Percentiles rank a stretch among this genome's conserved stretches.
These are phyloP conservation scores for Zygoascus sp. DNA, from an alignment of 1,139 yeast species.

Conservation along the genomic window DNA sequence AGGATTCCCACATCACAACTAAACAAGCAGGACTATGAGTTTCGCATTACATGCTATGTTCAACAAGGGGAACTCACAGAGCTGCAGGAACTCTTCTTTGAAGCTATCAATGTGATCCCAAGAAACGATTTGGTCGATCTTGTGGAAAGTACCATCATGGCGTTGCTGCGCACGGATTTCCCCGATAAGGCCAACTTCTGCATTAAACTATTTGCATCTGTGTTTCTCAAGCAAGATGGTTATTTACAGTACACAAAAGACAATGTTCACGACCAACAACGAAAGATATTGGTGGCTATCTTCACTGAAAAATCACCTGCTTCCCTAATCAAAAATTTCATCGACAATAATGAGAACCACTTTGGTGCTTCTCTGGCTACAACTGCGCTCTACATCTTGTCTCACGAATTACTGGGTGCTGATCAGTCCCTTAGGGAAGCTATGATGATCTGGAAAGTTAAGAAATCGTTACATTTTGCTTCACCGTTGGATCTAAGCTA, in stretches of 20 bases:
- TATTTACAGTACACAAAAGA: constrained; percentile 6
- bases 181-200: constrained; percentile 1
- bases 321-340: not conserved
- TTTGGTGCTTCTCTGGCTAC: constrained; percentile 19
- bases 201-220: constrained; percentile 12
- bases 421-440: constrained; percentile 1
- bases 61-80: not conserved
- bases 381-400: constrained; percentile 20
- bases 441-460: not conserved
- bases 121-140: constrained; percentile 1
- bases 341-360: constrained; percentile 10
- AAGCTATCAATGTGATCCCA: constrained; percentile 5
- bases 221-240: constrained; percentile 9
- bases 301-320: not conserved
- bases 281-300: constrained; percentile 4
- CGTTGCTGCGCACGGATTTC: not conserved
- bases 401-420: constrained; percentile 9
- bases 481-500: constrained; percentile 26
- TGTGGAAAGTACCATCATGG: constrained; percentile 4
- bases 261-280: not conserved
- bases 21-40: constrained; percentile 1
- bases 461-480: constrained; percentile 20
- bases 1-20: constrained; percentile 1
- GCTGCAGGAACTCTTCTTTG: not conserved
- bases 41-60: constrained; percentile 1